Evolutionary conservation across 2,329 filamentous ascomycete genomes (phyloP).

Genomic region (Phaeoacremonium minimum): DNA sequence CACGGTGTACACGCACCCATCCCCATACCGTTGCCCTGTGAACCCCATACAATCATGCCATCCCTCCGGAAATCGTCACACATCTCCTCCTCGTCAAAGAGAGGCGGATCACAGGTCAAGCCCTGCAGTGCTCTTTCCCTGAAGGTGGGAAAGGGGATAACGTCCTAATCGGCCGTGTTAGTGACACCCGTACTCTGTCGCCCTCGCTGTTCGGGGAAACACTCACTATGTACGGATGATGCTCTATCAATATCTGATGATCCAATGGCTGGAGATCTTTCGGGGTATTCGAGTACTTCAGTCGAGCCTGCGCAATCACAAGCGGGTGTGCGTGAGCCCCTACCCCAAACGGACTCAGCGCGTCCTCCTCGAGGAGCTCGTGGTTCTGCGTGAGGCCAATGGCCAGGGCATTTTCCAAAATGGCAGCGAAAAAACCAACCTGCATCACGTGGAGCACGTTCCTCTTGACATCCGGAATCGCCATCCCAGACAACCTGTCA

Average conservation of each 20-base stretch:
- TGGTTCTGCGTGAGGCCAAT: slow-evolving; percentile 20
- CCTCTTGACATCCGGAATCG: slow-evolving; percentile 1
- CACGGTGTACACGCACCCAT: slow-evolving; percentile 34
- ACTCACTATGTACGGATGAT: slow-evolving; percentile 27
- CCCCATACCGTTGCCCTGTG: slow-evolving; percentile 16
- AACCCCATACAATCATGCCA: slow-evolving; percentile 31
- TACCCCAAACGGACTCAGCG: slow-evolving; percentile 24
- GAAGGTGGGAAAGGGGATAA: slow-evolving; percentile 26
- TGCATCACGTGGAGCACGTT: slow-evolving; percentile 10
- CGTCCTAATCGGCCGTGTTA: slow-evolving; percentile 14
- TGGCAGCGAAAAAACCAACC: slow-evolving; percentile 23
- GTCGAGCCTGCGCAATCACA: slow-evolving; percentile 14
- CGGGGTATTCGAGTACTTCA: slow-evolving; percentile 16
- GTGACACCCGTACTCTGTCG: neutral
- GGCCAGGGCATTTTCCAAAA: slow-evolving; percentile 30
- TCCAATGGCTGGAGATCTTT: slow-evolving; percentile 25
- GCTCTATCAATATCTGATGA: slow-evolving; percentile 23
- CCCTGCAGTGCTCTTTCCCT: slow-evolving; percentile 21
- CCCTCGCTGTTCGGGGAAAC: neutral
- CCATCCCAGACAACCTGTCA: neutral
- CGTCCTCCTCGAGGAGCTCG: slow-evolving; percentile 16
- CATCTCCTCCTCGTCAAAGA: slow-evolving; percentile 28
- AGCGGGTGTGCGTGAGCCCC: slow-evolving; percentile 15
- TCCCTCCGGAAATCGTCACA: slow-evolving; percentile 28
- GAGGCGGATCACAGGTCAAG: slow-evolving; percentile 15